Percentiles rank a stretch among this genome's conserved stretches.
These are phyloP conservation scores for Fusarium luffae DNA, from an alignment of 2,329 filamentous ascomycete genomes.

Conservation along the genomic window DNA sequence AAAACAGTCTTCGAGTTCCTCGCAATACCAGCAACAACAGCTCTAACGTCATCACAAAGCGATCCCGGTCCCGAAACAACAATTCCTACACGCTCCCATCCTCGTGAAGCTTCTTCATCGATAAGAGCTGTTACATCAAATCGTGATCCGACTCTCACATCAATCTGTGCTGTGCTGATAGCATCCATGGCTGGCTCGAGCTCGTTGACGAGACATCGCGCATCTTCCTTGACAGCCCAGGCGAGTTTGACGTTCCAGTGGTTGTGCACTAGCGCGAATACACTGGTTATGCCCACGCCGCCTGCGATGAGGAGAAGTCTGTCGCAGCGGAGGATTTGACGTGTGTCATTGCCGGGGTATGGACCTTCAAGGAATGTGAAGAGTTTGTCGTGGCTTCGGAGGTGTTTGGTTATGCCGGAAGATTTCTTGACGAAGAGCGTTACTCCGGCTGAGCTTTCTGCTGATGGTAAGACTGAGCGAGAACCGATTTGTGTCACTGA, in stretches of 20 bases:
- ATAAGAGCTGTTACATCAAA: background rate
- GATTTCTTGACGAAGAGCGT: constrained; percentile 17
- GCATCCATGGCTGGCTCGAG: constrained; percentile 13
- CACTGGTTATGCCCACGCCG: constrained; percentile 14
- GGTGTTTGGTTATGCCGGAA: constrained; percentile 6
- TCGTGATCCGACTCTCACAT: constrained; percentile 5
- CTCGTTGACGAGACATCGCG: constrained; percentile 10
- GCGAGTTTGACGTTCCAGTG: constrained; percentile 20
- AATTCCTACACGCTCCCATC: constrained; percentile 18
- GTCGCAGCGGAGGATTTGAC: constrained; percentile 5
- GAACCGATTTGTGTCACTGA: background rate
- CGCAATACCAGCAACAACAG: constrained; percentile 10
- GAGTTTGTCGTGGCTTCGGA: constrained; percentile 3
- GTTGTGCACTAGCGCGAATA: background rate
- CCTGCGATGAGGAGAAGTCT: constrained; percentile 18
- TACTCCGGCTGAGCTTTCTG: constrained; percentile 7
- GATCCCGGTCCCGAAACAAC: constrained; percentile 16
- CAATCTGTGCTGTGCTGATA: background rate
- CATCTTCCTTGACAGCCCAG: constrained; percentile 8
- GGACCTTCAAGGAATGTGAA: constrained; percentile 13
- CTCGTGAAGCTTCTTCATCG: background rate
- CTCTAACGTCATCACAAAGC: constrained; percentile 7
- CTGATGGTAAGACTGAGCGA: background rate
- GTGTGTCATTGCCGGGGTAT: background rate
- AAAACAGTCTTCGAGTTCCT: constrained; percentile 10